Percentiles rank a stretch among this genome's conserved stretches.
phyloP scores from a whole-genome alignment of 2,329 filamentous ascomycete species.

The Fusarium decemcellulare region DNA sequence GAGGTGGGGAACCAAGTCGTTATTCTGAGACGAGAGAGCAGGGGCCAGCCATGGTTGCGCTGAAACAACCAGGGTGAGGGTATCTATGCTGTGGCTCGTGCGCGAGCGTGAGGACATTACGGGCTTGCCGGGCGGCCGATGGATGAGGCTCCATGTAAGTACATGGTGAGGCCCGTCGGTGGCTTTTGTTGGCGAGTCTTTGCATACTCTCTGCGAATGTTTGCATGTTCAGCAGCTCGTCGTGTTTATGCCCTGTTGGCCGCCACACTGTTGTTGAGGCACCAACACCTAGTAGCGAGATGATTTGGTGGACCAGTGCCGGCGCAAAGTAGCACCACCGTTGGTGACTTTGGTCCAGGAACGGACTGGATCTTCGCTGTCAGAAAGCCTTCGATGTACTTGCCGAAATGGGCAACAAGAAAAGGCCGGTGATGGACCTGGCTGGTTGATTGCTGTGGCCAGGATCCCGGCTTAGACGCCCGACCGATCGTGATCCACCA shows the following conservation, averaged over 20 bases:
- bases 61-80: slow-evolving; percentile 38
- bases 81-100: neutral
- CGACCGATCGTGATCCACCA: neutral
- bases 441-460: slow-evolving; percentile 30
- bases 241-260: neutral
- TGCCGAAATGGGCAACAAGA: slow-evolving; percentile 23
- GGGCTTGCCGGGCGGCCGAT: slow-evolving; percentile 23
- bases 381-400: slow-evolving; percentile 6
- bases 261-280: neutral
- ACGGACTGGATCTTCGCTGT: slow-evolving; percentile 13
- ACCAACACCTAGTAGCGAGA: neutral
- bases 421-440: slow-evolving; percentile 27
- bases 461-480: slow-evolving; percentile 11
- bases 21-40: slow-evolving; percentile 38
- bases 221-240: neutral
- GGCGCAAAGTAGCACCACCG: slow-evolving; percentile 8
- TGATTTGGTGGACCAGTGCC: slow-evolving; percentile 22
- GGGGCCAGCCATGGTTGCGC: slow-evolving; percentile 29
- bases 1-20: slow-evolving; percentile 28
- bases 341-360: slow-evolving; percentile 18
- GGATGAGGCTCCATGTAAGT: neutral
- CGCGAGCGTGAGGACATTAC: slow-evolving; percentile 4
- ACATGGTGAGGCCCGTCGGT: no score
- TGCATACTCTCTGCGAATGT: neutral
- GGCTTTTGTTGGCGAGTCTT: neutral